phyloP scores from a whole-genome alignment of 495 filamentous ascomycete species.

The Hypoxylon lenormandii region DNA sequence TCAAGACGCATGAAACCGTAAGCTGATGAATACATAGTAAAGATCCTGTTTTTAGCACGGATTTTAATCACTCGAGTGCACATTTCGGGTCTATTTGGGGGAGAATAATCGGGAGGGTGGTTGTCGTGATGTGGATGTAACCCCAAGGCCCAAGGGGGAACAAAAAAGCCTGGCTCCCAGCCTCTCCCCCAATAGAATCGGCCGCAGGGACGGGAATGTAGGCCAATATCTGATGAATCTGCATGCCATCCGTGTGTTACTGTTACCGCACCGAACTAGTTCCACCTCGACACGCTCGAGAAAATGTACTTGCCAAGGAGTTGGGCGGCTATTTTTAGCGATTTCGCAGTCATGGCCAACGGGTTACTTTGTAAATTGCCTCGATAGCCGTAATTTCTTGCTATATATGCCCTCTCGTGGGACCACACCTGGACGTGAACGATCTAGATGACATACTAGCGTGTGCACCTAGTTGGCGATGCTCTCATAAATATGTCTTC shows the following conservation, averaged over 20 bases:
- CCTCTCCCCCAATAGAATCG: constrained; percentile 23
- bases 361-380: constrained; percentile 9
- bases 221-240: constrained; percentile 42
- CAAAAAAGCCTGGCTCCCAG: constrained; percentile 13
- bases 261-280: constrained; percentile 17
- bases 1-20: constrained; percentile 8
- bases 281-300: background rate
- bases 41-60: constrained; percentile 21
- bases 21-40: constrained; percentile 12
- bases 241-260: constrained; percentile 33
- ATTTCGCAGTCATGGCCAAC: constrained; percentile 22
- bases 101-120: constrained; percentile 40
- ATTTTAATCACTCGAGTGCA: constrained; percentile 19
- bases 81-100: constrained; percentile 35
- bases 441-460: constrained; percentile 23
- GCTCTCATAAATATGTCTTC: constrained; percentile 16
- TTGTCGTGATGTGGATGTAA: constrained; percentile 42
- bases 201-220: constrained; percentile 40
- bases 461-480: constrained; percentile 1
- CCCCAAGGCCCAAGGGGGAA: too few species aligned
- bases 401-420: constrained; percentile 19
- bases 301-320: constrained; percentile 30
- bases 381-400: constrained; percentile 17
- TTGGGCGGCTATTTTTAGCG: constrained; percentile 38
- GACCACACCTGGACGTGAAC: constrained; percentile 24